Conservation (phyloP, 202 grass and related monocot species). For the Panicum hallii region DNA sequence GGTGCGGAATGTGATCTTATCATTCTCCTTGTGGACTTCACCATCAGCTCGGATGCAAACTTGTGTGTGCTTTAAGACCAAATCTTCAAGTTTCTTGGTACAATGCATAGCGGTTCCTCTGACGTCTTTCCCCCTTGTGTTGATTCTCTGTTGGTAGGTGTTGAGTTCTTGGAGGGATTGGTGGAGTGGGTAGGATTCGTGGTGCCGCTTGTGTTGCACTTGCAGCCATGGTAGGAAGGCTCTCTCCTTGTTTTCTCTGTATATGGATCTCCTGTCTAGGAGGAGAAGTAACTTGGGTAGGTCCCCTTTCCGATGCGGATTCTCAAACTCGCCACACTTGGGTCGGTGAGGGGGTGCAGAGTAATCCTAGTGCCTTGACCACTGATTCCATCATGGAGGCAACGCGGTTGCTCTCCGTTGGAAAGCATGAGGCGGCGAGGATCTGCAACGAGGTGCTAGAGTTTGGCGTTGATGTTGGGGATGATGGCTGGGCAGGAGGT, state of each 20-base stretch:
- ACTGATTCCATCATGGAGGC: neutral
- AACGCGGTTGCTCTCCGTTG: rapidly evolving
- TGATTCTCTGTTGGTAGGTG: neutral
- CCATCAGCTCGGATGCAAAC: no score
- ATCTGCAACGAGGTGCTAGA: neutral
- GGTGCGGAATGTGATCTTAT: no score
- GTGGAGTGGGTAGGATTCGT: neutral
- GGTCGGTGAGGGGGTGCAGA: rapidly evolving
- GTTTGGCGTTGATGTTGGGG: neutral
- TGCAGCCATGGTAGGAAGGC: no score
- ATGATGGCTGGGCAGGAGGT: rapidly evolving
- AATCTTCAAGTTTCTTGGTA: neutral
- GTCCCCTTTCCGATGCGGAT: neutral
- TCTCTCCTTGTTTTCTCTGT: no score
- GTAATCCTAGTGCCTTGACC: neutral
- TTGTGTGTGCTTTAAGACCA: neutral
- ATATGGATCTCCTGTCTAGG: neutral
- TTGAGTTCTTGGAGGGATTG: no score
- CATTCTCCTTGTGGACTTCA: no score
- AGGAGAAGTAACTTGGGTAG: rapidly evolving
- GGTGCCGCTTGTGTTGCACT: neutral
- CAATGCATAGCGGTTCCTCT: neutral
- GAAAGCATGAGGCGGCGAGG: neutral
- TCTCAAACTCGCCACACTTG: neutral
- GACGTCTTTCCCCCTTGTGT: neutral